Evolutionary conservation across 345 rosid genomes (phyloP), one percentile per base, ranked within the genome.

Genomic region (Salix viminalis): DNA sequence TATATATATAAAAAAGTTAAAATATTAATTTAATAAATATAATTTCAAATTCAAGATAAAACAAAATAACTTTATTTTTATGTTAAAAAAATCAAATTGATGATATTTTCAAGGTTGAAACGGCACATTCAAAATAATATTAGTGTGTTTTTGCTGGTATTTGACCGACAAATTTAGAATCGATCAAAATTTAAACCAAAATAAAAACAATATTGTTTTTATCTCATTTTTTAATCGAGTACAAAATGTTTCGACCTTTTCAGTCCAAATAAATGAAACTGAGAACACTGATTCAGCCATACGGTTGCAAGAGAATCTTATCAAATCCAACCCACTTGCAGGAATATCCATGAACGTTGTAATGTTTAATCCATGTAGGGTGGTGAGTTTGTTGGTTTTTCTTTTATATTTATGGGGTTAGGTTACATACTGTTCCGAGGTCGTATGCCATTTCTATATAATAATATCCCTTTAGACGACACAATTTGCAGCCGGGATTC

Each of bases 371-470:
- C 8, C 5, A 23, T 14, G 5, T 4, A 28, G 15, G 6, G 16
- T 64, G 11, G 16, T 13, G 67, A 64, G 67, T 23, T 23, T 23
- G 30, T 2, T 26, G 39, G 6, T 46, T 1, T 46, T 36, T 0
- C 72, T 23, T 67, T 70, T 62, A 75, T 3, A 6, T 7, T 3
- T 69, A 54, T 26, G 42, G 37, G 69, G 66, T 80, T 83, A 67
- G 81, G 83, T 80, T 77, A 42, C 77, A 69, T 77, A 73, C 77
- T 77, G 72, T 83, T 70, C 75, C 69, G 67, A 50, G 16, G 61
- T 77, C 79, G 46, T 16, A n/a, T 67, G 4, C 7, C 3, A 39
- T 13, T 70, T 30, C 24, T 79, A 52, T 36, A 76, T 77, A 2
- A 79, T 66, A 74, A 34, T 34, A 34, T 34, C 67, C 62, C 71